Base-by-base conservation (phyloP, 2,329 filamentous ascomycete genomes). In the Pestalotiopsis sp. region DNA sequence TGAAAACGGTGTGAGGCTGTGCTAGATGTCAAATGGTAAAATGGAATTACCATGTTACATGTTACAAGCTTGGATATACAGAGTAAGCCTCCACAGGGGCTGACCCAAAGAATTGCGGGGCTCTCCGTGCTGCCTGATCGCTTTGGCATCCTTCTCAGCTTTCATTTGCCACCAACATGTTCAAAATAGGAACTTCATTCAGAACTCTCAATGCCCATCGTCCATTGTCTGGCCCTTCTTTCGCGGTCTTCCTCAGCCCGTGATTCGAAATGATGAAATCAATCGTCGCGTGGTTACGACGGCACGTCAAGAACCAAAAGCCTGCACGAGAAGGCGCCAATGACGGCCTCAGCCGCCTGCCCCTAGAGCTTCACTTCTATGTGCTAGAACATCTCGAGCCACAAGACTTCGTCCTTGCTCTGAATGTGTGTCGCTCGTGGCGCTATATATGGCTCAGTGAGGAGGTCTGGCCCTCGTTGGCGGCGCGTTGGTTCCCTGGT, bases 391-490 rank as follows among this genome's bases (percentile, higher is more conserved):
- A 76, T 66, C 69, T 78, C 17, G 73, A 71, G n/a, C 74, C 72
- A 3, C 63, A 66, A 3, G 76, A 77, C 20, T 62, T 78, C 52
- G 69, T 72, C 4, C 71, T 72, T 1, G 71, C 69, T 17, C 67
- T 76, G 4, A 69, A 65, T 23, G 72, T 72, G 7, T 75, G 72
- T 25, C 74, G 70, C n/a, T 38, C 66, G 13, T 71, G 76, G 64
- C 72, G 75, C 6, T 17, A 66, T 38, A 69, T 76, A 67, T 76
- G 76, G 75, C 64, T 77, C 39, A 76, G 74, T 61, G 73, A 74
- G 9, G 75, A 76, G 65, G 72, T 76, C 27, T 77, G 76, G 76
- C 76, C 74, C 5, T 70, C 69, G 3, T 70, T 78, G 38, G 74
- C 75, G 5, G 70, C 72, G 39, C 72, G 72, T 57, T 78, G 75